Base-by-base conservation (phyloP, 495 filamentous ascomycete species). In the Ascodesmis nigricans region DNA sequence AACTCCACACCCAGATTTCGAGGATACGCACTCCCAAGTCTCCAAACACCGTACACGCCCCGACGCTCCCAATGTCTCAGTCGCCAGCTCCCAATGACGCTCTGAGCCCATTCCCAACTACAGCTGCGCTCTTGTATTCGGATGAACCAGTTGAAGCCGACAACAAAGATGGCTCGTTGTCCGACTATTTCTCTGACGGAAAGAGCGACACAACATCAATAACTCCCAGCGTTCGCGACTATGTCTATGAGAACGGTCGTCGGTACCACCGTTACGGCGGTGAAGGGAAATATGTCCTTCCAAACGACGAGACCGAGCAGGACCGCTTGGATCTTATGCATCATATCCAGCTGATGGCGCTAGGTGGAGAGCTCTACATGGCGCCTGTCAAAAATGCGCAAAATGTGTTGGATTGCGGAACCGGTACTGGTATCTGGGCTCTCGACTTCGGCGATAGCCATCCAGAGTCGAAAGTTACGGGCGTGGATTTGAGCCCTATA, bases 401-500 rank as follows among this genome's bases (percentile, higher is more conserved):
- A 16, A 42, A 36, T 3, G 46, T 60, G 8, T 42, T 61, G 3
- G 57, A 64, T 35, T 30, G 60, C 10, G 57, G 56, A 9, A 67
- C 64, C 2, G 65, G 65, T 8, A 49, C 45, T 26, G 38, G 39
- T 35, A 49, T 53, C 19, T 54, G 40, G 40, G 38, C 40, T 1
- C 21, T 40, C 18, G 43, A 44, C 21, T 16, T 40, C 11, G 42
- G 31, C 13, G 37, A 41, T 24, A 21, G 28, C 13, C 38, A 37
- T 19, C 42, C 38, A 5, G 30, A 30, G n/a, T 30, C 36, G 2
- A 36, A 46, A 30, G 40, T 43, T 9, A 36, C 43, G 17, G 44
- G 34, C 25, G 63, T 58, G 18, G 66, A 71, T 40, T 49, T 69
- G 1, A 65, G 61, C 32, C 58, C 65, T 10, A 68, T 69, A 16